Evolutionary conservation across 441 rosid species (phyloP), one percentile per base, ranked within the genome.

Genomic region (Mallotus japonicus): DNA sequence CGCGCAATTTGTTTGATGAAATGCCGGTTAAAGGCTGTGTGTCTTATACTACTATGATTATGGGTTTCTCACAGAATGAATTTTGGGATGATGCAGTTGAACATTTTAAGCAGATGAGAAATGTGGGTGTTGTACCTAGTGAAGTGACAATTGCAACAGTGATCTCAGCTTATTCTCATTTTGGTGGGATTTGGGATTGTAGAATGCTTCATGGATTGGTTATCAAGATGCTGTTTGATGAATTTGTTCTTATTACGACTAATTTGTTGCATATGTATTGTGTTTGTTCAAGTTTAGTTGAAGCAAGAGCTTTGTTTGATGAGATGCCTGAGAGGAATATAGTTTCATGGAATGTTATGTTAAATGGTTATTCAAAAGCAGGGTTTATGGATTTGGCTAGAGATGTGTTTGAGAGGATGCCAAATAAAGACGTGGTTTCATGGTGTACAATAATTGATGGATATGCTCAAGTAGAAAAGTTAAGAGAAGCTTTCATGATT

Each of bases 331-430:
- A 87, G 51, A 87, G 78, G 80, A 89, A 86, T 62, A 53, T 81
- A 60, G 86, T 91, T 76, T 77, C 97, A 0, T 91, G 98, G 97
- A 93, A 91, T 75, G 96, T 92, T 57, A 86, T 93, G 92, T 77
- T 93, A 74, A 93, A 93, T 57, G 98, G 96, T 46, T 91, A 87
- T 74, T 79, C 92, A 0, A 93, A 91, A 81, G 88, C 86, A 16
- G 98, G 98, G 69, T 60, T 79, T 2, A 22, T 89, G 19, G 81
- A 87, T 68, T 77, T 75, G 57, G 93, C 91, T 17, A 73, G 77
- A 76, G 83, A 86, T 46, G 20, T 91, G 82, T 91, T 93, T 62
- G 80, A 83, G 73, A 82, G 75, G 78, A 83, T 90, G 28, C 90
- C 85, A 5, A 62, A 58, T 65, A 88, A 84, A 73, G 97, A 93